Evolutionary conservation across 305 asterid genomes (phyloP).

Genomic region (Andrographis paniculata): DNA sequence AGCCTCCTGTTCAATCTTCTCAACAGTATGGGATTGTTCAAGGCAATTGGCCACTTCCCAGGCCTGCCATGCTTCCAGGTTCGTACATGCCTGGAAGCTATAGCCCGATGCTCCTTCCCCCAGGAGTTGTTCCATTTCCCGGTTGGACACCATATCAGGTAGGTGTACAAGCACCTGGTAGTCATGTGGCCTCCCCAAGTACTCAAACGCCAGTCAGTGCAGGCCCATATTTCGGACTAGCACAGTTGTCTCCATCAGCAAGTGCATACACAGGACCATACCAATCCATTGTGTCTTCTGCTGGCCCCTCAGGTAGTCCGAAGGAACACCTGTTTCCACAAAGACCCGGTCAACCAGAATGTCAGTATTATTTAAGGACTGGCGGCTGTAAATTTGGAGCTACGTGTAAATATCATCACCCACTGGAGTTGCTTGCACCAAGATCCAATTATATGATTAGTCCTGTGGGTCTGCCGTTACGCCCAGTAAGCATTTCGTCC

Average conservation of each 20-base stretch:
- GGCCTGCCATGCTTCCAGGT: conserved; percentile 78
- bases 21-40: conserved; percentile 73
- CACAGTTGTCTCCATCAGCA: conserved; percentile 78
- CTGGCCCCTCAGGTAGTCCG: conserved; percentile 56
- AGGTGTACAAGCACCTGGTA: conserved; percentile 53
- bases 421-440: conserved; percentile 57
- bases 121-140: conserved; percentile 71
- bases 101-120: conserved; percentile 70
- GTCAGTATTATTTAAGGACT: conserved; percentile 72
- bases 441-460: conserved; percentile 46
- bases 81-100: conserved; percentile 75
- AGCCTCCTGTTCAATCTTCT: conserved; percentile 59
- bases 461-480: conserved; percentile 87
- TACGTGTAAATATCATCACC: conserved; percentile 88
- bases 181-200: conserved; percentile 49
- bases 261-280: conserved; percentile 65
- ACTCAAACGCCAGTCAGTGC: conserved; percentile 52
- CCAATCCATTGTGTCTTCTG: conserved; percentile 46
- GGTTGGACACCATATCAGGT: conserved; percentile 91
- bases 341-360: conserved; percentile 88
- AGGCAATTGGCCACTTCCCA: conserved; percentile 82
- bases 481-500: conserved; percentile 49
- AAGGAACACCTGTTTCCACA: conserved; percentile 61
- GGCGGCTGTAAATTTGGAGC: conserved; percentile 85
- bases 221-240: conserved; percentile 47